Base-by-base conservation (phyloP, 257 asterid species). In the Penstemon davidsonii region DNA sequence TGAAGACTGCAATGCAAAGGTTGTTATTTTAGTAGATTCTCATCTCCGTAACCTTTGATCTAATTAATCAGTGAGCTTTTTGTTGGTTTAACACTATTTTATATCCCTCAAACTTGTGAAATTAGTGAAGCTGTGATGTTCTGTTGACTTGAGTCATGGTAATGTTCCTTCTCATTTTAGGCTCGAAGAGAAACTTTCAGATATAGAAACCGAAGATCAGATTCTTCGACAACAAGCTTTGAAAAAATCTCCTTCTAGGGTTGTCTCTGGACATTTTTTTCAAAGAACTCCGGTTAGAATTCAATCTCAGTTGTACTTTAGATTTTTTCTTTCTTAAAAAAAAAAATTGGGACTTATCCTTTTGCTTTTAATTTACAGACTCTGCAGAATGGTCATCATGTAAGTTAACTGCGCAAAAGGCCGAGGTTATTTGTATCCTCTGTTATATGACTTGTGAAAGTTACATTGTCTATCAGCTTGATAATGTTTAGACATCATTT, bases 1-100 rank as follows among this genome's bases (percentile, higher is more conserved):
- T 89, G 81, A 91, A 91, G 86, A 84, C 85, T 53, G 74, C 69
- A 60, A 84, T 80, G 82, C 96, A 82, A 72, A 88, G 96, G 98
- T 90, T 72, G 64, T 10, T 71, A 25, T 15, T 15, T 42, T n/a
- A 18, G 46, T 55, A 8, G 7, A 68, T 53, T 50, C 60, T 64
- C 52, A 15, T 67, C 53, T 71, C 62, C 72, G 2, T 25, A 67
- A 11, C 49, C 7, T 38, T 38, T 60, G 63, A 15, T 58, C 25
- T 58, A 8, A 33, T n/a, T 58, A 8, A 43, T 58, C 39, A 8
- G 33, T 33, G 5, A 8, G 8, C 39, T 42, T 46, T 5, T 10
- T 60, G 47, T 10, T 25, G 10, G 40, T 38, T 3, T 52, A 67
- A 42, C n/a, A 42, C 54, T 52, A 54, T 36, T 37, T 38, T 19